Percentiles rank a stretch among this genome's conserved stretches.
These are phyloP conservation scores for Dryadomyces quercus-mongolicae DNA, from an alignment of 2,329 filamentous ascomycete species.

Conservation along the genomic window DNA sequence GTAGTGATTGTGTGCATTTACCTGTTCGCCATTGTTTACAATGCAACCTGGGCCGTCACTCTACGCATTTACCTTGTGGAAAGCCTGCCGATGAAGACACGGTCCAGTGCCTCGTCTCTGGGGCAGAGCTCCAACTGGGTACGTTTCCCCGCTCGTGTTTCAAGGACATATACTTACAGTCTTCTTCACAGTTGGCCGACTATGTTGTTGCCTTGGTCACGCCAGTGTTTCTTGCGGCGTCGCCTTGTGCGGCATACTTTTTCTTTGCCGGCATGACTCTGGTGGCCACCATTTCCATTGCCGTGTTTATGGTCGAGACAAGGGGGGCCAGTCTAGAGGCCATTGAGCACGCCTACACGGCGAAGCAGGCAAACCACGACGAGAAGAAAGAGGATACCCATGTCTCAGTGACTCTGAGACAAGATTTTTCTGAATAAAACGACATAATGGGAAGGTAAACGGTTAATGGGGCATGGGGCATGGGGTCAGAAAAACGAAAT, in stretches of 20 bases:
- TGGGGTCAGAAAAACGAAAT: too few relatives aligned
- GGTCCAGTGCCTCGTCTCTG: conserved; percentile 40
- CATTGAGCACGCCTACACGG: conserved; percentile 18
- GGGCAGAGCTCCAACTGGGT: conserved; percentile 42
- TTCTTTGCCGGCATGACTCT: conserved; percentile 29
- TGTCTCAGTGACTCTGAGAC: too few relatives aligned
- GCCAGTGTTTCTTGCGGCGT: conserved; percentile 24
- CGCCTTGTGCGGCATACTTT: conserved; percentile 31
- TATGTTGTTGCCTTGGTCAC: conserved; percentile 33
- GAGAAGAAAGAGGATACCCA: background rate
- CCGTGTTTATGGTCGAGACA: conserved; percentile 30
- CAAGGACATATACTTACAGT: too few relatives aligned
- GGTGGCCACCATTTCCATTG: conserved; percentile 22
- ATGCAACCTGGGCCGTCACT: conserved; percentile 37
- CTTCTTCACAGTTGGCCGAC: conserved; percentile 28
- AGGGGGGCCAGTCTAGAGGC: conserved; percentile 27
- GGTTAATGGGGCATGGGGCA: too few relatives aligned
- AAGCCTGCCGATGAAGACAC: conserved; percentile 40
- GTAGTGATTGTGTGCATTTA: conserved; percentile 39
- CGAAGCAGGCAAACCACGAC: background rate
- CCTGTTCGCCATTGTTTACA: conserved; percentile 32
- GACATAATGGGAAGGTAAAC: too few relatives aligned
- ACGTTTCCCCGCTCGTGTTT: conserved; percentile 6
- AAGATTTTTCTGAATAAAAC: background rate
- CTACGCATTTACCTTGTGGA: conserved; percentile 43